phyloP scores from a whole-genome alignment of 78 protist species.

The Bodo saltans region DNA sequence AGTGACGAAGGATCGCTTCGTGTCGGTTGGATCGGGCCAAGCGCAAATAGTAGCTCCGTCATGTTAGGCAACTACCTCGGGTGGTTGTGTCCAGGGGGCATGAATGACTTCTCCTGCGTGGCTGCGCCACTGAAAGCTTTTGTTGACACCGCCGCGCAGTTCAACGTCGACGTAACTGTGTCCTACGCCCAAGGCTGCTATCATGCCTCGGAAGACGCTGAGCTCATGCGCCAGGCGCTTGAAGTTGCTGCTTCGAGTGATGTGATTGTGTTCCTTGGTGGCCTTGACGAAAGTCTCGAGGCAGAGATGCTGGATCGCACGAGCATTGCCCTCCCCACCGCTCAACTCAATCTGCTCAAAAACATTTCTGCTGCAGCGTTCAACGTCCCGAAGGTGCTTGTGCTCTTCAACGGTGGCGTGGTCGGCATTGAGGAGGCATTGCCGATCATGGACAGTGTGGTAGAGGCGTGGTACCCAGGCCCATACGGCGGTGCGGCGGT shows the following conservation, averaged over 20 bases:
- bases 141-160: not conserved
- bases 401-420: slow-evolving; percentile 48
- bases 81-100: not conserved
- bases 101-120: slow-evolving; percentile 20
- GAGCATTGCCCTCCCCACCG: slow-evolving; percentile 18
- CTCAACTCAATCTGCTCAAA: not conserved
- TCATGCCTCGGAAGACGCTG: not conserved
- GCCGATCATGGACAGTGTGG: slow-evolving; percentile 1
- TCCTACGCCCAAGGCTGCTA: slow-evolving; percentile 16
- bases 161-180: slow-evolving; percentile 9
- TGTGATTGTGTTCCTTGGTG: not conserved
- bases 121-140: too few relatives aligned
- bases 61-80: slow-evolving; percentile 10
- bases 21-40: slow-evolving; percentile 36
- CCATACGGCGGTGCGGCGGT: slow-evolving; percentile 37
- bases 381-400: slow-evolving; percentile 21
- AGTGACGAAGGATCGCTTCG: too few relatives aligned
- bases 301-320: slow-evolving; percentile 31
- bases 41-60: not conserved
- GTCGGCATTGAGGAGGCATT: slow-evolving; percentile 4
- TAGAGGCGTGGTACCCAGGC: slow-evolving; percentile 55
- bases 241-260: slow-evolving; percentile 5
- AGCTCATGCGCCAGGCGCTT: not conserved
- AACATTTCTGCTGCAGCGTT: not conserved
- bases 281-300: slow-evolving; percentile 20